Evolutionary conservation across 2,329 filamentous ascomycete species (phyloP), one percentile per base, ranked within the genome.

Genomic region (Sporothrix pallida): DNA sequence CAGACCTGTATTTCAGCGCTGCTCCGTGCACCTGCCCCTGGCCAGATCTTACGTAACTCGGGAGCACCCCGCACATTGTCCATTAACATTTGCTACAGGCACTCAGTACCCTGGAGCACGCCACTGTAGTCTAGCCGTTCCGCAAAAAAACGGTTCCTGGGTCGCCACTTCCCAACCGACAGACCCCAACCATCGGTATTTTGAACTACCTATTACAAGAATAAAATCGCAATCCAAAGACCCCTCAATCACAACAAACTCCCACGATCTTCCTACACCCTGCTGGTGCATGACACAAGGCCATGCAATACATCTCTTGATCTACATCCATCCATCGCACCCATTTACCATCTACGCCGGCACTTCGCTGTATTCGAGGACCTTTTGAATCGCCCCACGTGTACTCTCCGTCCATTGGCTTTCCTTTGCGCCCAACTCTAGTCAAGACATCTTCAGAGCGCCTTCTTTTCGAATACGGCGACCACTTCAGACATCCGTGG

Each of bases 61-160:
- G 23, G 46, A 54, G 26, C 67, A 70, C 67, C 70, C 70, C 70
- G 54, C 70, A 71, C 37, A 50, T 44, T 48, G 42, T 37, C 42
- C 23, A 31, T 42, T 42, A 23, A 9, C n/a, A 23, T 9, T 26
- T 26, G 23, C 23, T 10, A 31, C 56, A 26, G 20, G 10, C 44
- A 13, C 26, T 50, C 20, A 26, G 63, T 23, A 50, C 63, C 23
- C 46, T 68, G 23, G 26, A 52, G 65, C 65, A 68, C 46, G 65
- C 65, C 65, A 52, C 62, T 67, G 62, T 67, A 48, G 42, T 26
- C 62, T 67, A 67, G 62, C 62, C 15, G 42, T 46, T 42, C 23
- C 7, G 13, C 13, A 46, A 44, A 23, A 26, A 68, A 68, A 15
- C 65, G 46, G 44, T 13, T 23, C 44, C 46, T 68, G 46, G 65